Percentiles rank a stretch among this genome's conserved stretches.
These are phyloP conservation scores for Hypoxylon sp. DNA, from an alignment of 2,329 filamentous ascomycete genomes.

Conservation along the genomic window DNA sequence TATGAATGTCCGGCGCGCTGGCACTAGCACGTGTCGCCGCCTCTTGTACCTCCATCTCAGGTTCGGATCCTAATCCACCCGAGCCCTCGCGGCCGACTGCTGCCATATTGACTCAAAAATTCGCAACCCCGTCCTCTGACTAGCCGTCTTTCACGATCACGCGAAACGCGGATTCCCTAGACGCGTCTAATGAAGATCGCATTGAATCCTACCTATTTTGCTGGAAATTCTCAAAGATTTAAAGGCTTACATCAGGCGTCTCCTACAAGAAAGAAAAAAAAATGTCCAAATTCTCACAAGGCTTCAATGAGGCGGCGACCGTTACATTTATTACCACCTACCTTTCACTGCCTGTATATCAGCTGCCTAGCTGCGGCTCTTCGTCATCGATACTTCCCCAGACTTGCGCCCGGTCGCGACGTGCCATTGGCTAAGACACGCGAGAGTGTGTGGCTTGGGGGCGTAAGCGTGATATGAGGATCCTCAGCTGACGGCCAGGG, in stretches of 20 bases:
- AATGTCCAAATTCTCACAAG: slow-evolving; percentile 8
- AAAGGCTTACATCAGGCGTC: neutral
- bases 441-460: slow-evolving; percentile 32
- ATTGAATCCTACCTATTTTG: neutral
- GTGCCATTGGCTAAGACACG: slow-evolving; percentile 26
- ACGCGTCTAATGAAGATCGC: slow-evolving; percentile 9
- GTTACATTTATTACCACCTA: slow-evolving; percentile 30
- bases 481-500: slow-evolving; percentile 39
- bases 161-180: slow-evolving; percentile 12
- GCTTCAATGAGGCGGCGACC: neutral
- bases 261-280: neutral
- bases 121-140: neutral
- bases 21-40: slow-evolving; percentile 8
- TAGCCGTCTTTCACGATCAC: slow-evolving; percentile 15
- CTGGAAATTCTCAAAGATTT: neutral
- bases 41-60: slow-evolving; percentile 32
- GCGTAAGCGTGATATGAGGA: slow-evolving; percentile 41
- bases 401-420: slow-evolving; percentile 10
- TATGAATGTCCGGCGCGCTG: slow-evolving; percentile 19
- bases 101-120: slow-evolving; percentile 13
- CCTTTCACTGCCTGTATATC: slow-evolving; percentile 8
- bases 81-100: slow-evolving; percentile 24
- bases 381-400: slow-evolving; percentile 40
- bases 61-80: slow-evolving; percentile 17
- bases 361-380: slow-evolving; percentile 41